Evolutionary conservation across 805 yeast genomes (phyloP).

Genomic region (Metschnikowia cubensis): DNA sequence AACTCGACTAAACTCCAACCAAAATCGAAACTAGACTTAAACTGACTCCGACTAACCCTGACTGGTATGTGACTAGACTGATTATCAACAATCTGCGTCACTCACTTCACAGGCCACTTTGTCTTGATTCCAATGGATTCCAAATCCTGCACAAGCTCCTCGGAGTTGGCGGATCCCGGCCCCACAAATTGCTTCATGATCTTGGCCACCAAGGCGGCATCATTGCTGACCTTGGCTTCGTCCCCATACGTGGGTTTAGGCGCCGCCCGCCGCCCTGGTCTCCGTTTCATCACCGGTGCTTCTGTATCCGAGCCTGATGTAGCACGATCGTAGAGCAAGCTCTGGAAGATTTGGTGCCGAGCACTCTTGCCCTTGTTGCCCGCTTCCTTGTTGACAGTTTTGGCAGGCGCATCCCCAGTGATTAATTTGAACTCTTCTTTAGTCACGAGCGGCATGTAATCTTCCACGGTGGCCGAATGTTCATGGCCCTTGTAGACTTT

Average conservation of each 20-base stretch:
- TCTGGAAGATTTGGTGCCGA: slow-evolving; percentile 40
- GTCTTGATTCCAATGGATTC: slow-evolving; percentile 34
- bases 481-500: slow-evolving; percentile 9
- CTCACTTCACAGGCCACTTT: slow-evolving; percentile 28
- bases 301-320: slow-evolving; percentile 39
- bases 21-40: too few relatives aligned
- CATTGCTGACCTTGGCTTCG: slow-evolving; percentile 26
- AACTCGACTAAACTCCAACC: too few relatives aligned
- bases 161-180: slow-evolving; percentile 32
- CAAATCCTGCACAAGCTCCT: slow-evolving; percentile 34
- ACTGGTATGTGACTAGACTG: background rate
- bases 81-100: background rate
- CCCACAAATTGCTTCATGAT: slow-evolving; percentile 42
- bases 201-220: slow-evolving; percentile 37
- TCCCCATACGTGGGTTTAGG: slow-evolving; percentile 17
- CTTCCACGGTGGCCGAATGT: slow-evolving; percentile 27
- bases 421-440: slow-evolving; percentile 36
- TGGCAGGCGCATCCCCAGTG: slow-evolving; percentile 36
- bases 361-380: slow-evolving; percentile 19
- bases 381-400: slow-evolving; percentile 20
- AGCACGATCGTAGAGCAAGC: slow-evolving; percentile 32
- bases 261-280: slow-evolving; percentile 39
- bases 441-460: slow-evolving; percentile 40
- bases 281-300: slow-evolving; percentile 21
- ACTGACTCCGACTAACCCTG: too few relatives aligned